Base-by-base conservation (phyloP, 805 yeast species). In the Kuraishia borneana region DNA sequence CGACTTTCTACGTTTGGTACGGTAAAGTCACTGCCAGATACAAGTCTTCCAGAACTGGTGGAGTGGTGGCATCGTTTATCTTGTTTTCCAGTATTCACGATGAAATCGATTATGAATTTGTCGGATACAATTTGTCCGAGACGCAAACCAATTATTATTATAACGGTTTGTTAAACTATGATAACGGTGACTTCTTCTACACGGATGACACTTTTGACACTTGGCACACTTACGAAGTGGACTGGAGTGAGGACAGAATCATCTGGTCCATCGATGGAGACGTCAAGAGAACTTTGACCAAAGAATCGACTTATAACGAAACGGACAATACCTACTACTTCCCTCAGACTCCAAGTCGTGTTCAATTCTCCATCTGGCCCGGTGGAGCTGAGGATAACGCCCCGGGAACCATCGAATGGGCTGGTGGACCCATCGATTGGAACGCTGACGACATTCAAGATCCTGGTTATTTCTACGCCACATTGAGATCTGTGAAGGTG, bases 401-500 rank as follows among this genome's bases (percentile, higher is more conserved):
- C 17, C 42, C 47, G 19, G 88, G 88, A 63, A 79, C 87, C 10
- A 64, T 71, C 40, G 80, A 66, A 37, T 87, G 88, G 88, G 83
- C 95, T 25, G 95, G 95, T 59, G 96, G 96, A 60, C 63, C 42
- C 20, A 74, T 88, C 40, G 65, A 83, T 61, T 88, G 96, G 96
- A 58, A 79, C 53, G 69, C 88, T 10, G 52, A 64, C 3, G 96
- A 85, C 56, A 70, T 87, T 38, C 47, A 63, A 39, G 62, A 80
- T 37, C 71, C 77, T 34, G 96, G 96, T n/a, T 88, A 87, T 62
- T 79, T 72, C 61, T 84, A 75, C 52, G 76, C 82, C 19, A 65
- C 70, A 38, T 47, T 88, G 31, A 63, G 76, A 46, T 65, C 69
- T 30, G 63, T 84, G 25, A 62, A 67, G 12, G 68, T 87, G 32